Evolutionary conservation across 2,329 filamentous ascomycete genomes (phyloP).

Genomic region (Hypoxylon sp.): DNA sequence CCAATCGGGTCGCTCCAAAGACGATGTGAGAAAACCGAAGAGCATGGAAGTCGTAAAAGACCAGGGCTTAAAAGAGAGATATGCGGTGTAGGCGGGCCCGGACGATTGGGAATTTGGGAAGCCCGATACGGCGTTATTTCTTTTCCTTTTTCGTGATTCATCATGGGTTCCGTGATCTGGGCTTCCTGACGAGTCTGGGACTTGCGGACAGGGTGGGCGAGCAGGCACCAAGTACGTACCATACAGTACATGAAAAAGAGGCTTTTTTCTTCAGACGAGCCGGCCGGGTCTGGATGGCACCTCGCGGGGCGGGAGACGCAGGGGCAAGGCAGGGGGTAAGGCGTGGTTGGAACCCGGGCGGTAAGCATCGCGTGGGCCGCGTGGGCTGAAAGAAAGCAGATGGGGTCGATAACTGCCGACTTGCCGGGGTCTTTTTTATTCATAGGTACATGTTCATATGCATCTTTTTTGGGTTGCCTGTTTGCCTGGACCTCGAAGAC

Average conservation of each 20-base stretch:
- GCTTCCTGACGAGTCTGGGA: not conserved
- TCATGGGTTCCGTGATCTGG: not conserved
- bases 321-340: conserved; percentile 31
- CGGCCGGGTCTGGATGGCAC: conserved; percentile 5
- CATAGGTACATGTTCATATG: too few relatives aligned
- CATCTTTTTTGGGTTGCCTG: not conserved
- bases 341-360: conserved; percentile 18
- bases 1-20: conserved; percentile 17
- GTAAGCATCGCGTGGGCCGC: conserved; percentile 24
- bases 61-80: conserved; percentile 27
- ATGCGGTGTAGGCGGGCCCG: conserved; percentile 30
- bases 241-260: too few relatives aligned
- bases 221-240: too few relatives aligned
- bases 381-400: conserved; percentile 8
- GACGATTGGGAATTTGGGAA: conserved; percentile 17
- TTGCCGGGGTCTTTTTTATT: conserved; percentile 9
- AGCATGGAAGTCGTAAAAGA: not conserved
- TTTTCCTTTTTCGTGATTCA: conserved; percentile 8
- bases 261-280: not conserved
- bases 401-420: conserved; percentile 30
- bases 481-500: not conserved
- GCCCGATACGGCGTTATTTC: not conserved
- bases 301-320: conserved; percentile 10
- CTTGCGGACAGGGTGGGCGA: too few relatives aligned
- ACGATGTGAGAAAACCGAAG: not conserved